A percentile compares a stretch with the other conserved stretches of the same genome.
phyloP scores from a whole-genome alignment of 345 rosid species.

The Excoecaria cochinchinensis region DNA sequence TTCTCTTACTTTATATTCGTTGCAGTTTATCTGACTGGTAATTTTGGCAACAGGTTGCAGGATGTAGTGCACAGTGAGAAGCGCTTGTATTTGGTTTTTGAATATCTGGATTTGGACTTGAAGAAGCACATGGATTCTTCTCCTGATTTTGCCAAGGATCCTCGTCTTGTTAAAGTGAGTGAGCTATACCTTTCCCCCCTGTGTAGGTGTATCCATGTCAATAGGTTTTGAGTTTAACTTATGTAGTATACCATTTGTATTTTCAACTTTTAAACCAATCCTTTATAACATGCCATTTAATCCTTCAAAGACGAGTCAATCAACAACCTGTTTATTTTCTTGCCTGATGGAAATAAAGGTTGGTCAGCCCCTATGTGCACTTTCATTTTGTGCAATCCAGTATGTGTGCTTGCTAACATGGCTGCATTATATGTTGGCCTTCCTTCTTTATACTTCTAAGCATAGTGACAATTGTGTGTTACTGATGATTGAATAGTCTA shows the following conservation, averaged over 20 bases:
- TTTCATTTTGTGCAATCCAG: background rate
- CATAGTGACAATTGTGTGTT: constrained; percentile 8
- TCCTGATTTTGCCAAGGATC: constrained; percentile 84
- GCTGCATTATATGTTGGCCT: background rate
- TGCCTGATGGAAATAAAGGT: background rate
- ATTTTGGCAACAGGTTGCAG: constrained; percentile 61
- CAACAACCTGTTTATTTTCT: background rate
- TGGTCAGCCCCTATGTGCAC: no score
- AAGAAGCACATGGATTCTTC: constrained; percentile 95
- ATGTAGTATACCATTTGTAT: background rate
- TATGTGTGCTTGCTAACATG: background rate
- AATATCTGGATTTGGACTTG: constrained; percentile 93
- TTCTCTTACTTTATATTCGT: background rate
- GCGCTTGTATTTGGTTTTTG: constrained; percentile 88
- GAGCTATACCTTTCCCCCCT: constrained; percentile 10
- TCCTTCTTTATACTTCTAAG: background rate
- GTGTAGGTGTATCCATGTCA: constrained; percentile 5
- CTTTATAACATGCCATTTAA: background rate
- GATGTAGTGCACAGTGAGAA: constrained; percentile 98
- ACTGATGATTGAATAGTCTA: constrained; percentile 1
- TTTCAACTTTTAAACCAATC: background rate
- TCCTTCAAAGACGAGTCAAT: background rate
- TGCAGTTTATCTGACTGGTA: background rate
- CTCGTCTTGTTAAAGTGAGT: constrained; percentile 76
- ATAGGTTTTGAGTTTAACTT: background rate